phyloP scores from a whole-genome alignment of 1,139 yeast genomes.

The Geotrichum phurueaensis region DNA sequence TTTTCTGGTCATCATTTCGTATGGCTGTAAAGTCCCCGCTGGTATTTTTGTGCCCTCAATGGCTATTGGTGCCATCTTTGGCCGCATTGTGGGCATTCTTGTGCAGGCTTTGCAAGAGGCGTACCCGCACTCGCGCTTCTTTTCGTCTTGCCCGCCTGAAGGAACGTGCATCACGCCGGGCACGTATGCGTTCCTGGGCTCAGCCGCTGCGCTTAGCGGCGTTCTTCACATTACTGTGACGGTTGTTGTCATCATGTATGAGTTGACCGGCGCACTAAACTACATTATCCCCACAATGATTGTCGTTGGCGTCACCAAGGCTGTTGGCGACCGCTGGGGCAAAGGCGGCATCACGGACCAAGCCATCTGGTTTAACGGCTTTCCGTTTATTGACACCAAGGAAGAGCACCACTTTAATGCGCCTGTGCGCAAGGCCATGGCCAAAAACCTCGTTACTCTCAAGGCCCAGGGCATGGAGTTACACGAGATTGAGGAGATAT shows the following conservation, averaged over 20 bases:
- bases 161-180: conserved; percentile 79
- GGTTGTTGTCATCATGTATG: conserved; percentile 96
- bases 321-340: conserved; percentile 71
- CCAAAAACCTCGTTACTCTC: conserved; percentile 46
- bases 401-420: conserved; percentile 56
- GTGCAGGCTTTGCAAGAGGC: conserved; percentile 52
- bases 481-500: conserved; percentile 30
- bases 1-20: conserved; percentile 69
- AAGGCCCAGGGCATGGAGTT: conserved; percentile 41
- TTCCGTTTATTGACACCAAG: conserved; percentile 75
- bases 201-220: conserved; percentile 93
- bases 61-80: conserved; percentile 96
- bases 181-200: conserved; percentile 91
- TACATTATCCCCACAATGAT: conserved; percentile 95
- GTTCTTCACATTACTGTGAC: conserved; percentile 89
- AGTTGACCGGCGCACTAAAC: conserved; percentile 88
- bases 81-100: conserved; percentile 71
- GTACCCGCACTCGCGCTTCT: conserved; percentile 41
- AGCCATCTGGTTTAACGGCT: conserved; percentile 82
- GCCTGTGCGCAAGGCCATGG: conserved; percentile 63
- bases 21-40: conserved; percentile 90
- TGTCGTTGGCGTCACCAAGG: conserved; percentile 84
- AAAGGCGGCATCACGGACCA: conserved; percentile 91
- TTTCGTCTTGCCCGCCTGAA: conserved; percentile 42
- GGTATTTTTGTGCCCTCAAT: conserved; percentile 95